These are phyloP conservation scores for Fusarium sororula DNA, from an alignment of 2,329 filamentous ascomycete genomes.

Conservation along the genomic window DNA sequence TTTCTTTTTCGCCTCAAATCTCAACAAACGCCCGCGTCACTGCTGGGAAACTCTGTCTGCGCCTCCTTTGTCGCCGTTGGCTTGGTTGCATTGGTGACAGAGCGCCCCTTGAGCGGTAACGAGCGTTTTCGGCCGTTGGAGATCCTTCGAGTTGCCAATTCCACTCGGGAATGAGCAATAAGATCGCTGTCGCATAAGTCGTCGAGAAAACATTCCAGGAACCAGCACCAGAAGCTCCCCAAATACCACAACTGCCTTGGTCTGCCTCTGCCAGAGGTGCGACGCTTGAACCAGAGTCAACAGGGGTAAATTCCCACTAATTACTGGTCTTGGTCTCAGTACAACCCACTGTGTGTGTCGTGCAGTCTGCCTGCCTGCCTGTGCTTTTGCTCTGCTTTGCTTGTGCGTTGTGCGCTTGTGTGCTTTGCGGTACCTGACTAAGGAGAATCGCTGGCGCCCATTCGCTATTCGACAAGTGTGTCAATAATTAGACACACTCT, in stretches of 20 bases:
- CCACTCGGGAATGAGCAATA: conserved; percentile 41
- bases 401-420: conserved; percentile 22
- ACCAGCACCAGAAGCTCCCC: conserved; percentile 7
- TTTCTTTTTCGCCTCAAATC: neutral
- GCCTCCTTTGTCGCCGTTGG: conserved; percentile 17
- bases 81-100: conserved; percentile 31
- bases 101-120: conserved; percentile 10
- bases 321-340: conserved; percentile 21
- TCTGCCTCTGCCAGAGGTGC: conserved; percentile 15
- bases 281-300: conserved; percentile 20
- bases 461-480: conserved; percentile 14
- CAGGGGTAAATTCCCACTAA: conserved; percentile 32
- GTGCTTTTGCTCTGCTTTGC: conserved; percentile 16
- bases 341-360: conserved; percentile 23
- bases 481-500: conserved; percentile 34
- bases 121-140: conserved; percentile 25
- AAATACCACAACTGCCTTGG: conserved; percentile 17
- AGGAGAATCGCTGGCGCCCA: conserved; percentile 14
- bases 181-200: conserved; percentile 35
- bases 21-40: conserved; percentile 16
- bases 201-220: conserved; percentile 37
- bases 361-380: conserved; percentile 18
- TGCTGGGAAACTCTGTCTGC: conserved; percentile 7
- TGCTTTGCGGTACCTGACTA: conserved; percentile 22
- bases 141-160: conserved; percentile 14